phyloP scores from a whole-genome alignment of 2,329 filamentous ascomycete species.

The Venturia asperata region DNA sequence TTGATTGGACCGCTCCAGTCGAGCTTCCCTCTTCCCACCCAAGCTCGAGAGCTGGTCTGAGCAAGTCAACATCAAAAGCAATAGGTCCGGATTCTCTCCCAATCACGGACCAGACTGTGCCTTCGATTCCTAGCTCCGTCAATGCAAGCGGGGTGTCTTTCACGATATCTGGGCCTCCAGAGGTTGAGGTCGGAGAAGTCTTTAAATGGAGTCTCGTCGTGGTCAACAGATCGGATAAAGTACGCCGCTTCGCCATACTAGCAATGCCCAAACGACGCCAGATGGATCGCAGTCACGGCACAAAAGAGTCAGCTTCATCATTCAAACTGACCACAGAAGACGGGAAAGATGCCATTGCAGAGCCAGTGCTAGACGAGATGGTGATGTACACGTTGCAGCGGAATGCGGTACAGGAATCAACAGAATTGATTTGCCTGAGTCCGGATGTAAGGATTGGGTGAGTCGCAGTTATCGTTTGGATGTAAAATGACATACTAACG shows the following conservation, averaged over 20 bases:
- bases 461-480: conserved; percentile 25
- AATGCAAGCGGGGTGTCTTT: conserved; percentile 55
- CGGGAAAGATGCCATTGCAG: conserved; percentile 42
- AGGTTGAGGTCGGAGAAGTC: conserved; percentile 55
- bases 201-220: conserved; percentile 70
- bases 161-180: conserved; percentile 59
- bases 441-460: conserved; percentile 66
- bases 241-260: conserved; percentile 63
- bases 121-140: conserved; percentile 1
- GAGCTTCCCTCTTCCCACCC: conserved; percentile 53
- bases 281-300: conserved; percentile 4
- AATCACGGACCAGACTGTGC: background rate
- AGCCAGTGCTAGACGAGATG: conserved; percentile 65
- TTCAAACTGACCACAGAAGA: conserved; percentile 25
- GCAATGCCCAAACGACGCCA: conserved; percentile 55
- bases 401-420: conserved; percentile 54
- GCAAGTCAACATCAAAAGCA: conserved; percentile 13
- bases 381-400: conserved; percentile 65
- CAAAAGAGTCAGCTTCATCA: background rate
- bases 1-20: conserved; percentile 61
- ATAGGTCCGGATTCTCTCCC: conserved; percentile 16
- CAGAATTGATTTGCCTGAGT: conserved; percentile 67
- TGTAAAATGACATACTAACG: conserved; percentile 15
- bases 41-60: conserved; percentile 29
- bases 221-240: conserved; percentile 58